Conservation (phyloP, 1,139 yeast genomes). For the Suhomyces bokatorum region DNA sequence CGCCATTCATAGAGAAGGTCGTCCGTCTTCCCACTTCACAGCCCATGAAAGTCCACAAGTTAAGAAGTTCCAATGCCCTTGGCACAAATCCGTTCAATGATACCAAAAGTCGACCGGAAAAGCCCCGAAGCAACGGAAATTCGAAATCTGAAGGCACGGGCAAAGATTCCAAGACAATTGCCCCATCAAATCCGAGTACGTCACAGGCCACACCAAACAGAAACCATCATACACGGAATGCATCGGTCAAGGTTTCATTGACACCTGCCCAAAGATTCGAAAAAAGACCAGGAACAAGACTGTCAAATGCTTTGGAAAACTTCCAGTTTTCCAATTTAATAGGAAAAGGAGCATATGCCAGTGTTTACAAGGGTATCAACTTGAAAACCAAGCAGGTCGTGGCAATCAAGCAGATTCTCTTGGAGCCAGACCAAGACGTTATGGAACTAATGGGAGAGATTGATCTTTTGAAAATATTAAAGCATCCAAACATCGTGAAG, state of each 20-base stretch:
- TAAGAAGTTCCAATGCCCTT: constrained; percentile 13
- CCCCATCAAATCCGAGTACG: neutral
- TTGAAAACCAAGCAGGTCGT: constrained; percentile 64
- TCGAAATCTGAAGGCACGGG: neutral
- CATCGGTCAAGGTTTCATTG: constrained; percentile 47
- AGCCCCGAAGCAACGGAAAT: neutral
- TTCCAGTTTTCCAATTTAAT: constrained; percentile 61
- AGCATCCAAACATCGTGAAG: constrained; percentile 84
- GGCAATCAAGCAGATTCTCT: constrained; percentile 80
- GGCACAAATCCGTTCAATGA: neutral
- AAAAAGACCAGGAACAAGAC: constrained; percentile 39
- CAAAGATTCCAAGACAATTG: neutral
- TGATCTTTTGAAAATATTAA: constrained; percentile 75
- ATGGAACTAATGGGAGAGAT: constrained; percentile 76
- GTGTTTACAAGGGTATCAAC: constrained; percentile 69
- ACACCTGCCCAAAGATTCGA: constrained; percentile 58
- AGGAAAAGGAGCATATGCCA: constrained; percentile 82
- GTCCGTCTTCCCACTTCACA: neutral
- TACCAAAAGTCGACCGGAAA: neutral
- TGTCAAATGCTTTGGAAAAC: constrained; percentile 48
- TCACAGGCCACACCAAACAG: constrained; percentile 12
- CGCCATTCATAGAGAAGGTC: constrained; percentile 20
- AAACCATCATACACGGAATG: constrained; percentile 24
- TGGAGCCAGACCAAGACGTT: constrained; percentile 49
- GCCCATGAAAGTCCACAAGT: constrained; percentile 15